Conservation (phyloP, 1,284 basidiomycete genomes). For the Ganoderma resinaceum region DNA sequence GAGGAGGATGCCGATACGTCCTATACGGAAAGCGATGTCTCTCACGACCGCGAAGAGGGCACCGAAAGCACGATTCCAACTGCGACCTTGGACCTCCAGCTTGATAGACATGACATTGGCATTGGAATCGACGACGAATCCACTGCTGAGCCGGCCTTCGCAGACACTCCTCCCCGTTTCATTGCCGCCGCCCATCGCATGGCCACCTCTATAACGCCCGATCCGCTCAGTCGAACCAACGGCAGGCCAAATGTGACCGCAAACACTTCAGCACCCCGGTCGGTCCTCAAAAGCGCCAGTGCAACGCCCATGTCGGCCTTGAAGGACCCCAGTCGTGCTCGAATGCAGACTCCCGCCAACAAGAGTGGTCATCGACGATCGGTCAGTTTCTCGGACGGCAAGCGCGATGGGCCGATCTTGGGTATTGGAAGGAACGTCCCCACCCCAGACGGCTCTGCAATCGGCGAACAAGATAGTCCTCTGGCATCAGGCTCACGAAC, state of each 20-base stretch:
- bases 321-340: slow-evolving; percentile 53
- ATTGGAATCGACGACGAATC: slow-evolving; percentile 15
- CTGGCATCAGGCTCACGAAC: slow-evolving; percentile 21
- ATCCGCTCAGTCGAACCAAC: slow-evolving; percentile 24
- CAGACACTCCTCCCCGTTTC: slow-evolving; percentile 30
- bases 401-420: slow-evolving; percentile 81
- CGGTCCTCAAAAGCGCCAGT: slow-evolving; percentile 60
- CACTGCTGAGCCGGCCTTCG: slow-evolving; percentile 27
- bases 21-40: slow-evolving; percentile 31
- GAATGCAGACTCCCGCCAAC: slow-evolving; percentile 59
- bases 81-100: slow-evolving; percentile 25
- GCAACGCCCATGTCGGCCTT: slow-evolving; percentile 61
- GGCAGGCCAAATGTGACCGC: slow-evolving; percentile 6
- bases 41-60: slow-evolving; percentile 30
- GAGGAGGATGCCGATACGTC: slow-evolving; percentile 28
- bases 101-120: slow-evolving; percentile 14
- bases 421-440: slow-evolving; percentile 55
- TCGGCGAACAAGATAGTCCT: slow-evolving; percentile 42
- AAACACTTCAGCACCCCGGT: slow-evolving; percentile 56
- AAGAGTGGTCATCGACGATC: slow-evolving; percentile 68
- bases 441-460: slow-evolving; percentile 42
- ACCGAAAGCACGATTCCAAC: slow-evolving; percentile 27
- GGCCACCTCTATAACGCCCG: slow-evolving; percentile 30
- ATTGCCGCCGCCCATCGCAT: slow-evolving; percentile 16
- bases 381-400: slow-evolving; percentile 95